Evolutionary conservation across 495 filamentous ascomycete genomes (phyloP).

Genomic region (Thermothielavioides terrestris): DNA sequence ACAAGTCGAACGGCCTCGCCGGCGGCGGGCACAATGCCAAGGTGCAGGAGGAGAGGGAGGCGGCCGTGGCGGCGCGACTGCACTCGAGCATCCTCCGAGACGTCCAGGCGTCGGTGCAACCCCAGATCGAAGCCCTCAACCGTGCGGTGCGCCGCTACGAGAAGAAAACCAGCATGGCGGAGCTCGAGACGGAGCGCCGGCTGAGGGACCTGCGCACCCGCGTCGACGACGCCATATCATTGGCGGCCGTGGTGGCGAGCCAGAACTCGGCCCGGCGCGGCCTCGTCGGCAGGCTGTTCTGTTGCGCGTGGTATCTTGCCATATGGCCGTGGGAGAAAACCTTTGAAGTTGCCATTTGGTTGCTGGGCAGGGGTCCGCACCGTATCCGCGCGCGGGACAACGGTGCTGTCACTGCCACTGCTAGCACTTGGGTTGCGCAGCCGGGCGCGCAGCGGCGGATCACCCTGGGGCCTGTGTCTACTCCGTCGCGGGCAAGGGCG

Average conservation of each 20-base stretch:
- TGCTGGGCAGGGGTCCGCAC: too few species aligned
- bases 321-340: too few species aligned
- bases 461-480: too few species aligned
- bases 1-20: too few species aligned
- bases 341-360: too few species aligned
- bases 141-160: slow-evolving; percentile 91
- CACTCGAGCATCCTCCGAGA: slow-evolving; percentile 45
- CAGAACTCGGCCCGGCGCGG: slow-evolving; percentile 22
- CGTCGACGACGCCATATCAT: slow-evolving; percentile 65
- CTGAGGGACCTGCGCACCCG: slow-evolving; percentile 60
- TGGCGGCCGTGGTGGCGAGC: slow-evolving; percentile 67
- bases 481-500: too few species aligned
- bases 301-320: background rate
- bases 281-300: slow-evolving; percentile 17
- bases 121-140: slow-evolving; percentile 81
- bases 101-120: slow-evolving; percentile 56
- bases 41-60: background rate
- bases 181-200: slow-evolving; percentile 65
- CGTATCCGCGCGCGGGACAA: too few species aligned
- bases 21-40: background rate
- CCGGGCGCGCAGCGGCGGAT: too few species aligned
- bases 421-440: too few species aligned
- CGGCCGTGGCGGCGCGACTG: slow-evolving; percentile 25
- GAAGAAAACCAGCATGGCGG: slow-evolving; percentile 66
- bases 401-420: too few species aligned